Evolutionary conservation across 768 basidiomycete species (phyloP).

Genomic region (Steccherinum ochraceum): DNA sequence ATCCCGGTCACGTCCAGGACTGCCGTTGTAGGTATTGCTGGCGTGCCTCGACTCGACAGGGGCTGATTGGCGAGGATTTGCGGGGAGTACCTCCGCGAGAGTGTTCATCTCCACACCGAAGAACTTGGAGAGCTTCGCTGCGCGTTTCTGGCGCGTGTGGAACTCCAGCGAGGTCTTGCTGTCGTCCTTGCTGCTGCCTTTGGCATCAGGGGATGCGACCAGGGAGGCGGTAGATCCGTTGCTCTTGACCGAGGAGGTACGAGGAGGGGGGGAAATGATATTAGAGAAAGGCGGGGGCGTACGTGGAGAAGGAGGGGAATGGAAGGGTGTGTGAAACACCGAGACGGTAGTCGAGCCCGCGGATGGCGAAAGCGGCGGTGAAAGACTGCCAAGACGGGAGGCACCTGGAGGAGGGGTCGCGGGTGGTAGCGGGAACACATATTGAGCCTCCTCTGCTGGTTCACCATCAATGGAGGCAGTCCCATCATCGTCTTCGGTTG

Average conservation of each 20-base stretch:
- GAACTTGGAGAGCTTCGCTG: slow-evolving; percentile 48
- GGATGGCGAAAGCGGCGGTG: not conserved
- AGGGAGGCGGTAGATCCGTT: slow-evolving; percentile 8
- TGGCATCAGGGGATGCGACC: not conserved
- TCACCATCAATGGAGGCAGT: not conserved
- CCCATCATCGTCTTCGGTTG: not conserved
- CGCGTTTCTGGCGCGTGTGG: slow-evolving; percentile 9
- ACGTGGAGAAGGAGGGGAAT: not conserved
- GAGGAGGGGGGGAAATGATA: not conserved
- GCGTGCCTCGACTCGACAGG: not conserved
- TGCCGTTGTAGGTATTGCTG: not conserved
- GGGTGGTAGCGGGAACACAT: not conserved
- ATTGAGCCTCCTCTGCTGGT: not conserved
- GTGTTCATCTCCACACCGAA: slow-evolving; percentile 49
- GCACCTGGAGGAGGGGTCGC: not conserved
- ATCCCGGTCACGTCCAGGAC: not conserved
- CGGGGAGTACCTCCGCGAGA: slow-evolving; percentile 25
- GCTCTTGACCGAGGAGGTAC: not conserved
- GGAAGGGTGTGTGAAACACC: not conserved
- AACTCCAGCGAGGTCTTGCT: slow-evolving; percentile 5
- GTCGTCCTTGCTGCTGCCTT: slow-evolving; percentile 1
- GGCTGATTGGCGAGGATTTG: slow-evolving; percentile 1
- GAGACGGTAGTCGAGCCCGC: not conserved
- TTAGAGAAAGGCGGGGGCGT: slow-evolving; percentile 4
- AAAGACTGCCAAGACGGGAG: not conserved